Conservation (phyloP, 2,329 filamentous ascomycete species). For the Fusarium tupiense region DNA sequence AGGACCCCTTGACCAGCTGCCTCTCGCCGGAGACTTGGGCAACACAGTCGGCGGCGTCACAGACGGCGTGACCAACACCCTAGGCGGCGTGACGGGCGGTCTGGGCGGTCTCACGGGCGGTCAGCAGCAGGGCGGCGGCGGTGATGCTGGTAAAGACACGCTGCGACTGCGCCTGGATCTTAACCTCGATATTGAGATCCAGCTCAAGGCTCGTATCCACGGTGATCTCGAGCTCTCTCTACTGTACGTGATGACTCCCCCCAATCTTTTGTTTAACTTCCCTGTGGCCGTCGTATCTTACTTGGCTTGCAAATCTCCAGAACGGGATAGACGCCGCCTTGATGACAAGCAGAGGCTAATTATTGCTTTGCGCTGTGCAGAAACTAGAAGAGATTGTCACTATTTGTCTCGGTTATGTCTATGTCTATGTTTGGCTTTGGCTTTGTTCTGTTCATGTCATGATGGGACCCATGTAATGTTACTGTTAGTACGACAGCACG, state of each 20-base stretch:
- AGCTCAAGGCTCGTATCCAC: slow-evolving; percentile 85
- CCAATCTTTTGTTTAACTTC: neutral
- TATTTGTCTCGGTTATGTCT: neutral
- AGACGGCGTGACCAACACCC: slow-evolving; percentile 53
- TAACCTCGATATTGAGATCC: slow-evolving; percentile 85
- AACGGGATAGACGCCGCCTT: slow-evolving; percentile 35
- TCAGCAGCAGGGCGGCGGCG: slow-evolving; percentile 49
- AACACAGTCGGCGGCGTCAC: slow-evolving; percentile 53
- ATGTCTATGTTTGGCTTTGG: neutral
- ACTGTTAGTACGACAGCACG: neutral
- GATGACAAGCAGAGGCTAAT: slow-evolving; percentile 40
- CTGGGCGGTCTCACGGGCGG: slow-evolving; percentile 52
- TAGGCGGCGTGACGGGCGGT: slow-evolving; percentile 53
- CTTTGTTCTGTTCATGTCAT: slow-evolving; percentile 16
- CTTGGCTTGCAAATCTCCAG: slow-evolving; percentile 41
- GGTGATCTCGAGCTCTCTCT: slow-evolving; percentile 84
- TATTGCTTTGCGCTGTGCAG: slow-evolving; percentile 29
- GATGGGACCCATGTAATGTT: slow-evolving; percentile 36
- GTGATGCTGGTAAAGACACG: slow-evolving; percentile 67
- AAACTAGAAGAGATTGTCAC: slow-evolving; percentile 28
- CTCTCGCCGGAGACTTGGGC: slow-evolving; percentile 48
- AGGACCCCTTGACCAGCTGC: slow-evolving; percentile 51
- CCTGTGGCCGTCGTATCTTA: slow-evolving; percentile 39
- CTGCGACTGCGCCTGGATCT: slow-evolving; percentile 76
- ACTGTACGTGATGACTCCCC: slow-evolving; percentile 56